phyloP scores from a whole-genome alignment of 2,329 filamentous ascomycete species.

The Alternaria arbusti region DNA sequence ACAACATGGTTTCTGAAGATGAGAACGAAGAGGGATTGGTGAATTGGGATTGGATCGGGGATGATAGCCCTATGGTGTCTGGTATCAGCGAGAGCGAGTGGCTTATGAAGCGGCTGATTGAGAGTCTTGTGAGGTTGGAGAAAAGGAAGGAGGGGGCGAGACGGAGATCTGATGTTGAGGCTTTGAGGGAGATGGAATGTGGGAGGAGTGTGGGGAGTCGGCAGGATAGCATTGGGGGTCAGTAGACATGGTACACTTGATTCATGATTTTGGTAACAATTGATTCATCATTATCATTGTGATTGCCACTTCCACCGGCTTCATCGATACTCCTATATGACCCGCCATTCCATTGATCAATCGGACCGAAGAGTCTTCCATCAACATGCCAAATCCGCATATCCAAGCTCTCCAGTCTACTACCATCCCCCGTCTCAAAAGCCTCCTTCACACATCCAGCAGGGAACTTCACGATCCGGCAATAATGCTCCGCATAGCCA shows the following conservation, averaged over 20 bases:
- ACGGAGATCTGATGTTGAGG: background rate
- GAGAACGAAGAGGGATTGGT: constrained; percentile 66
- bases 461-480: no score
- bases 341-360: background rate
- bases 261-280: no score
- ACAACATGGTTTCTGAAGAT: constrained; percentile 52
- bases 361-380: background rate
- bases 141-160: constrained; percentile 27
- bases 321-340: no score
- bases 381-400: no score
- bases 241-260: background rate
- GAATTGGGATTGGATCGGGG: constrained; percentile 76
- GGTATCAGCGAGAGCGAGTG: constrained; percentile 69
- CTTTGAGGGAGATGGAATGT: constrained; percentile 4
- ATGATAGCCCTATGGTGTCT: constrained; percentile 71
- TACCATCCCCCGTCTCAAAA: no score
- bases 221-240: background rate
- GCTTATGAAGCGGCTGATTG: constrained; percentile 69
- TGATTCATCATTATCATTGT: background rate
- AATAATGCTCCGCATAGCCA: no score
- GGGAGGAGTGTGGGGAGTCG: background rate
- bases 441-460: no score
- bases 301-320: background rate
- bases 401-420: no score
- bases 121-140: constrained; percentile 60